A percentile compares a stretch with the other conserved stretches of the same genome.
phyloP scores from a whole-genome alignment of 2,329 filamentous ascomycete genomes.

The Penicillium sclerotigenum region DNA sequence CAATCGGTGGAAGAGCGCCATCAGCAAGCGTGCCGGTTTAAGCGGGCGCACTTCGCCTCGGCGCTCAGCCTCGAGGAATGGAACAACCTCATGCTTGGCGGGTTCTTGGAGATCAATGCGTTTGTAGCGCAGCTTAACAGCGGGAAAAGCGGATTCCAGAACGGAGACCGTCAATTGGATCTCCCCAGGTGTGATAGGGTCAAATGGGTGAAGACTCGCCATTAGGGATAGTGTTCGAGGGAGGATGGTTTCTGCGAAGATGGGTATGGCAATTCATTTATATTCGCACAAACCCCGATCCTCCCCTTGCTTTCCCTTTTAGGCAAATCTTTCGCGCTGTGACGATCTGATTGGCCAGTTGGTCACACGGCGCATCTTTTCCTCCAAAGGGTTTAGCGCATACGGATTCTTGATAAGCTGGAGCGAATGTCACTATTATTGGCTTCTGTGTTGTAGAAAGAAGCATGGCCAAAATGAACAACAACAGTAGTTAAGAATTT shows the following conservation, averaged over 20 bases:
- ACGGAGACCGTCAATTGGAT: conserved; percentile 41
- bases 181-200: conserved; percentile 40
- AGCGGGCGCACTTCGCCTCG: conserved; percentile 48
- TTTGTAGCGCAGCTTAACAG: conserved; percentile 54
- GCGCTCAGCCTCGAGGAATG: conserved; percentile 64
- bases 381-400: conserved; percentile 15
- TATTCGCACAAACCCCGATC: neutral
- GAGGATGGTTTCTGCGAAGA: neutral
- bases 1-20: conserved; percentile 48
- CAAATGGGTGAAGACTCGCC: conserved; percentile 39
- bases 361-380: conserved; percentile 18
- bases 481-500: neutral
- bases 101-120: conserved; percentile 66
- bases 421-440: neutral
- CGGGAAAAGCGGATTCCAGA: conserved; percentile 37
- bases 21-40: conserved; percentile 53
- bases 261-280: conserved; percentile 10
- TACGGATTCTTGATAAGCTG: neutral
- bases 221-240: conserved; percentile 11
- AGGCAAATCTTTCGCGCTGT: conserved; percentile 18
- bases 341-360: conserved; percentile 14
- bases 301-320: conserved; percentile 5
- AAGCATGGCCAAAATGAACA: neutral
- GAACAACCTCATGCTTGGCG: conserved; percentile 55
- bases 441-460: neutral